A percentile compares a stretch with the other conserved stretches of the same genome.
Evolutionary conservation across 306 rosid species (phyloP).

Genomic region (Parietaria judaica): DNA sequence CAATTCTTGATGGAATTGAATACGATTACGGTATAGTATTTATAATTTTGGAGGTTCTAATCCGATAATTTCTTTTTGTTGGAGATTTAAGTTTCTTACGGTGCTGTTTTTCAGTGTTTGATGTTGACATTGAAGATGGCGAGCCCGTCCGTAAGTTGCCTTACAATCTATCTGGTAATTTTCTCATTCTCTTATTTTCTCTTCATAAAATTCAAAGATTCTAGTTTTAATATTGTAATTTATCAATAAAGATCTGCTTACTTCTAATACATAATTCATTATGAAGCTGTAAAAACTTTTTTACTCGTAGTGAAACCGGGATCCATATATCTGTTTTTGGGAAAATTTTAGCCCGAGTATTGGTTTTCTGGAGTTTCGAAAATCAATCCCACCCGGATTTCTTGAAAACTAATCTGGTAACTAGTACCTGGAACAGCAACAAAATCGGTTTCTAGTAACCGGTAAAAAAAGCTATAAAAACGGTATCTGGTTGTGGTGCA

Average conservation of each 20-base stretch:
- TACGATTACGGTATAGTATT: slow-evolving; percentile 72
- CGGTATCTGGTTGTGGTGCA: not conserved
- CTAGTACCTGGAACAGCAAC: too few species aligned
- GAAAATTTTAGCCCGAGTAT: too few species aligned
- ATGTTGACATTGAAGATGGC: slow-evolving; percentile 95
- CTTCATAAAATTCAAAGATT: not conserved
- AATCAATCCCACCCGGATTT: too few species aligned
- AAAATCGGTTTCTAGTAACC: too few species aligned
- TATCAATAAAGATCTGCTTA: too few species aligned
- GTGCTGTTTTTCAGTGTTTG: slow-evolving; percentile 59
- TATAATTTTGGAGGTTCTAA: slow-evolving; percentile 10
- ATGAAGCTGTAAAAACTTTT: too few species aligned
- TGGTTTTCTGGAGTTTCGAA: too few species aligned
- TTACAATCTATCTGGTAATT: slow-evolving; percentile 71
- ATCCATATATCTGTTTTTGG: too few species aligned
- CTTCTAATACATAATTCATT: too few species aligned
- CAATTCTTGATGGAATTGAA: slow-evolving; percentile 61
- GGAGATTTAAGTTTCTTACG: slow-evolving; percentile 15
- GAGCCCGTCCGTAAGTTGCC: slow-evolving; percentile 90
- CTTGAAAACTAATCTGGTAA: too few species aligned
- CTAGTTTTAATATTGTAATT: not conserved
- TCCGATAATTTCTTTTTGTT: slow-evolving; percentile 14
- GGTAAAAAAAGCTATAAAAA: too few species aligned
- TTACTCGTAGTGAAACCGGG: too few species aligned
- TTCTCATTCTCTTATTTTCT: slow-evolving; percentile 8